Evolutionary conservation across 345 rosid genomes (phyloP), one percentile per base, ranked within the genome.

Genomic region (Dimocarpus longan): DNA sequence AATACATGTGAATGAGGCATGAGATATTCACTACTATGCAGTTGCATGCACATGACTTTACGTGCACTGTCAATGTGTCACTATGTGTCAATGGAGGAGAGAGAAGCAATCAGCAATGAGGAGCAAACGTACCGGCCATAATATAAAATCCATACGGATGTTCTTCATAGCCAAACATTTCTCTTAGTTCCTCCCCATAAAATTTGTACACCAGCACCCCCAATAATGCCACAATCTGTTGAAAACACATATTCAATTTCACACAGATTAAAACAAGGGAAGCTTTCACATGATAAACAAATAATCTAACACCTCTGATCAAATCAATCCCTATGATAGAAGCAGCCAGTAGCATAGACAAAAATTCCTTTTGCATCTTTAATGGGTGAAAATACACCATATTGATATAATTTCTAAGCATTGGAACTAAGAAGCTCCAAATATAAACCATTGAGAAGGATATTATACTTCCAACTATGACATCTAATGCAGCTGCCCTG

Each of bases 131-230:
- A 97, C 99, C 99, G 74, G 97, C 97, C 91, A 97, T 91, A 13
- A 97, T 91, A 80, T 97, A 97, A 82, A 97, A 97, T 11, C 93
- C 99, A 83, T 93, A 94, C 26, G 99, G 99, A 85, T 97, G 99
- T 76, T 97, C 98, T 71, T 94, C 99, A 66, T 94, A 96, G 80
- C 98, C 98, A 80, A 96, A 96, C 95, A 94, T 96, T 83, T 96
- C 99, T 68, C 97, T 91, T 73, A 96, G 88, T 80, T 96, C 98
- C 74, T 91, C 97, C 10, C 98, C 99, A 24, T 94, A 97, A 66
- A 97, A 92, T 76, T 92, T 97, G 95, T 97, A 97, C 16, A 94
- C 95, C 81, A 97, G 88, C 83, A 94, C 87, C 68, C 98, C 99
- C 91, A 97, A 85, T 76, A 84, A 87, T 67, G 99, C 98, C 70